Evolutionary conservation across 2,329 filamentous ascomycete genomes (phyloP).

Genomic region (Sphaerulina populicola): DNA sequence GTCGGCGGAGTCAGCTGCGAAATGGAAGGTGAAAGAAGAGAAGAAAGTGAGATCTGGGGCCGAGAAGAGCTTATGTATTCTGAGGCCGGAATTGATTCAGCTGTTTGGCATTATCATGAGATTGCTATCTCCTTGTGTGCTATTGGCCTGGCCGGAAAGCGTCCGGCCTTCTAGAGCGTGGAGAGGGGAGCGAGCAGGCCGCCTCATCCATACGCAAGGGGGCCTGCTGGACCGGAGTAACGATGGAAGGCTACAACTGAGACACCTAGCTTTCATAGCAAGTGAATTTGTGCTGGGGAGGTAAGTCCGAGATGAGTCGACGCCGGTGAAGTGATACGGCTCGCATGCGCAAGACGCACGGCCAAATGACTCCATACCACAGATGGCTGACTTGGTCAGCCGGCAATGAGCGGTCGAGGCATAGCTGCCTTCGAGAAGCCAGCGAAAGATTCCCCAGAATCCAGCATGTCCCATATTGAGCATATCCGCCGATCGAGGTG

Average conservation of each 20-base stretch:
- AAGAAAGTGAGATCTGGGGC: slow-evolving; percentile 15
- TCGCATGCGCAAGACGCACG: too few species aligned
- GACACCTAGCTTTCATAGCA: background rate
- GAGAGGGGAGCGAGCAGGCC: slow-evolving; percentile 8
- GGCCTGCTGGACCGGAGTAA: background rate
- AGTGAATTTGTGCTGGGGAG: background rate
- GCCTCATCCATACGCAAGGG: slow-evolving; percentile 6
- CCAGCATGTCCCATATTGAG: background rate
- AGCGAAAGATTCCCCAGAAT: too few species aligned
- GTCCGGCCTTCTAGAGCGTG: slow-evolving; percentile 14
- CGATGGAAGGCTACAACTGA: background rate
- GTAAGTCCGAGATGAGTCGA: background rate
- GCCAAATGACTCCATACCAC: too few species aligned
- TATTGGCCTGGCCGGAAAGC: slow-evolving; percentile 24
- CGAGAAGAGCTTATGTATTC: slow-evolving; percentile 16
- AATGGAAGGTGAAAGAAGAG: slow-evolving; percentile 12
- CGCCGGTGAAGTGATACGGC: background rate
- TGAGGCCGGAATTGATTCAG: slow-evolving; percentile 20
- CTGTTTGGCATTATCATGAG: slow-evolving; percentile 8
- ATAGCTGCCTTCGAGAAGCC: too few species aligned
- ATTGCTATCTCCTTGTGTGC: slow-evolving; percentile 6
- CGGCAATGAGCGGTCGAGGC: too few species aligned
- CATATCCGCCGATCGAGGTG: slow-evolving; percentile 2
- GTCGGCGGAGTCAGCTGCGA: slow-evolving; percentile 2
- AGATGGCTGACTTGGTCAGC: too few species aligned